Base-by-base conservation (phyloP, 768 basidiomycete species). In the Clavulina sp. region DNA sequence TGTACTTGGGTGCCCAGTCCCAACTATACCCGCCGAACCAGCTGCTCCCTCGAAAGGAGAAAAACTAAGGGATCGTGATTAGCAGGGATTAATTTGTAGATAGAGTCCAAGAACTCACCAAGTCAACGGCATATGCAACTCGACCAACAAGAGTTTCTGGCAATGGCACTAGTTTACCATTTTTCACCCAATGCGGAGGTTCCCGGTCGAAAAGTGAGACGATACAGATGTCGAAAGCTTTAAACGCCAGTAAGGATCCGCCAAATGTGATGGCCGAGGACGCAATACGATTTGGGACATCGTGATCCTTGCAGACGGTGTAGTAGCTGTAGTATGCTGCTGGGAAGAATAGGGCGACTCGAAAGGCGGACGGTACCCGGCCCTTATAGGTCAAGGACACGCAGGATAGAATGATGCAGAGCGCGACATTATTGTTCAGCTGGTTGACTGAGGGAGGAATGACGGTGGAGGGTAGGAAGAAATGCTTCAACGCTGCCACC, bases 261-360 rank as follows among this genome's bases (percentile, higher is more conserved):
- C n/a, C n/a, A n/a, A n/a, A n/a, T n/a, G n/a, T n/a, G n/a, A n/a
- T n/a, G n/a, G n/a, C n/a, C n/a, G n/a, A n/a, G n/a, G n/a, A n/a
- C n/a, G n/a, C n/a, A n/a, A n/a, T n/a, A n/a, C n/a, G n/a, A n/a
- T n/a, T n/a, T n/a, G n/a, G n/a, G n/a, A n/a, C n/a, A n/a, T n/a
- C n/a, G n/a, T n/a, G n/a, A n/a, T n/a, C n/a, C n/a, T n/a, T n/a
- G n/a, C n/a, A n/a, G n/a, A n/a, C n/a, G n/a, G n/a, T n/a, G n/a
- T n/a, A n/a, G 19, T 32, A n/a, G 23, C 43, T 34, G 7, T 19
- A 56, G 24, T 29, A 54, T 1, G 31, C 9, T 26, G 38, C 54
- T 5, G 54, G 54, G 28, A 55, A 29, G 2, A 52, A 52, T 1
- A 53, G 44, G 9, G 46, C 16, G 30, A 55, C 41, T 5, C 54